These are phyloP conservation scores for Liquidambar formosana DNA, from an alignment of 164 flowering plant genomes.

Conservation along the genomic window DNA sequence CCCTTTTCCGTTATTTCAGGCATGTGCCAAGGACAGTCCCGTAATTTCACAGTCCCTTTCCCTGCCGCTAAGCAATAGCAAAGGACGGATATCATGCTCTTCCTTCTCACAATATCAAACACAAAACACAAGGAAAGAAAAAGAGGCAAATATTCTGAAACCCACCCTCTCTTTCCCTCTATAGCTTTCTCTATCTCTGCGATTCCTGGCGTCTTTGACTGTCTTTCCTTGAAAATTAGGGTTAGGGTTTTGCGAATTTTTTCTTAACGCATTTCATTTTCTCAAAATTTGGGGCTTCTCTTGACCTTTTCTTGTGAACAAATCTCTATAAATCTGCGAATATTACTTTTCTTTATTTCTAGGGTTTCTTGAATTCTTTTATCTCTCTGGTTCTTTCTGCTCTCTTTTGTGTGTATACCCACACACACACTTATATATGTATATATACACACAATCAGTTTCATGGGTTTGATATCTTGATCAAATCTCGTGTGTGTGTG, in stretches of 20 bases:
- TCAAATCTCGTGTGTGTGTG: background rate
- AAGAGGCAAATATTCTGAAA: too few relatives aligned
- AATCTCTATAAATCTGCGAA: conserved; percentile 4
- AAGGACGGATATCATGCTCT: background rate
- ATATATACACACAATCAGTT: too few relatives aligned
- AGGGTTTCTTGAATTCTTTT: background rate
- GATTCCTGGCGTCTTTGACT: conserved; percentile 13
- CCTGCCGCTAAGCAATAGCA: conserved; percentile 6
- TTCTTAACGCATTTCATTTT: too few relatives aligned
- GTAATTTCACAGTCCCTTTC: conserved; percentile 14
- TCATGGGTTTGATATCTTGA: too few relatives aligned
- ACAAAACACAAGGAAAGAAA: background rate
- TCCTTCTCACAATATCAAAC: background rate
- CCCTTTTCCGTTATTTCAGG: background rate
- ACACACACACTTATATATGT: too few relatives aligned
- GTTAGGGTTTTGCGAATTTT: conserved; percentile 8
- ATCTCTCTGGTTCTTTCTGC: background rate
- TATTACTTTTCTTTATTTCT: background rate
- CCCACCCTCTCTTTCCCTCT: conserved; percentile 2
- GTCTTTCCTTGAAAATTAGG: background rate
- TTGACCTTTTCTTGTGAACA: background rate
- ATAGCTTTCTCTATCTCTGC: background rate
- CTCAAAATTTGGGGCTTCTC: background rate
- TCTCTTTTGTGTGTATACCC: too few relatives aligned
- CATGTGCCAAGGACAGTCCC: background rate